Evolutionary conservation across 2,329 filamentous ascomycete species (phyloP).

Genomic region (Metarhizium guizhouense): DNA sequence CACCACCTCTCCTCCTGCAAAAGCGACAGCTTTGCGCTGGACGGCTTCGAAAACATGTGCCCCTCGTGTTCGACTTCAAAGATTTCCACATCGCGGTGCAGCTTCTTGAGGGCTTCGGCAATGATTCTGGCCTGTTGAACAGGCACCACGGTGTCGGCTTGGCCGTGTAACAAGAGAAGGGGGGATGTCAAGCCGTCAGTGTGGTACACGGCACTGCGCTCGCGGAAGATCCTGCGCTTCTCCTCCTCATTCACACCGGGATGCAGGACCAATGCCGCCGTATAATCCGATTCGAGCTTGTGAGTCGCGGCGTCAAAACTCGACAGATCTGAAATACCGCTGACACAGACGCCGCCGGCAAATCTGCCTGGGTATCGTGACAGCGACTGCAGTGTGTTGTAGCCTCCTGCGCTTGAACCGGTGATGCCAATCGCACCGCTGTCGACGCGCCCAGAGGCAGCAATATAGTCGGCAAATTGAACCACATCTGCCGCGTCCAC

Average conservation of each 20-base stretch:
- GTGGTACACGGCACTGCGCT: constrained; percentile 39
- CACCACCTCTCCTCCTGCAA: constrained; percentile 39
- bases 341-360: constrained; percentile 39
- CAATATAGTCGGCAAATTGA: constrained; percentile 35
- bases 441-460: constrained; percentile 25
- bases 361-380: constrained; percentile 36
- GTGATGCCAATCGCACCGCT: constrained; percentile 34
- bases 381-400: constrained; percentile 40
- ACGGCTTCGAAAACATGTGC: constrained; percentile 36
- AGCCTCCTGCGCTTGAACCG: constrained; percentile 44
- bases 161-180: constrained; percentile 47
- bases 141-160: constrained; percentile 47
- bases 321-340: constrained; percentile 42
- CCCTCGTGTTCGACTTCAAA: constrained; percentile 41
- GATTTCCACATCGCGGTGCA: constrained; percentile 35
- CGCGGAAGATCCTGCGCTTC: constrained; percentile 30
- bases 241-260: constrained; percentile 26
- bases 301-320: constrained; percentile 38
- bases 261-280: constrained; percentile 32
- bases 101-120: constrained; percentile 31
- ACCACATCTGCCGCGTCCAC: constrained; percentile 41
- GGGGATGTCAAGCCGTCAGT: constrained; percentile 39
- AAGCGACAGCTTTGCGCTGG: constrained; percentile 29
- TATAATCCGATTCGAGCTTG: constrained; percentile 47
- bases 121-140: constrained; percentile 47